Base-by-base conservation (phyloP, 768 basidiomycete genomes). In the Lactarius trivialis region DNA sequence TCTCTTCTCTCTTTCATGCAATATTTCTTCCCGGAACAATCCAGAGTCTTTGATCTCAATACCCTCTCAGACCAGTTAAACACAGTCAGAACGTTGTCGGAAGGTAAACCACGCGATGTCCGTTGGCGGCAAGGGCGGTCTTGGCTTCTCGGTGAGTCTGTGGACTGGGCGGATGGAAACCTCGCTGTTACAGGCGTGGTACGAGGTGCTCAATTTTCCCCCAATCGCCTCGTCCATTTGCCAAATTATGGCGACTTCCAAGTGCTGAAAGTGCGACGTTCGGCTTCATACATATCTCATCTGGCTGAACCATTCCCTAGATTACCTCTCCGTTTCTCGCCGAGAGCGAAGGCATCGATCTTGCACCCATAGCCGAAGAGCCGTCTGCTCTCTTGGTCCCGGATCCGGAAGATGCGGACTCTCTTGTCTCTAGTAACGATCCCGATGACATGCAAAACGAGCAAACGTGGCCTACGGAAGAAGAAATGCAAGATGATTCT, bases 401-500 rank as follows among this genome's bases (percentile, higher is more conserved):
- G 0, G 76, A 82, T 55, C 69, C 78, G 0, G 79, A 83, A 0
- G 78, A 83, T 1, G 90, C 88, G 0, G 95, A 98, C 72, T 93
- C 93, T 7, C 76, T 98, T 54, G 82, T 91, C 14, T 93, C 93
- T 1, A 86, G 82, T 55, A 94, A 96, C 71, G 85, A 90, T 26
- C 91, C 89, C 4, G 94, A 98, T 69, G 86, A 91, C 60, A 81
- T 97, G 74, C 84, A 81, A 37, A 97, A 96, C 71, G 96, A 99
- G 69, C 96, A 99, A 73, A 99, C 96, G 0, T 98, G 96, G 95
- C 96, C 96, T 0, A 96, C 93, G 0, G 93, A 98, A 72, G 96
- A 98, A 70, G 96, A 98, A 72, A 91, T 98, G 86, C 77, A 76
- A 24, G 81, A 74, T 7, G 75, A 69, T 4, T 72, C 36, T 55